Evolutionary conservation across 75 land plant species (phyloP), one percentile per base, ranked within the genome.

Genomic region (Isoetes taiwanensis): DNA sequence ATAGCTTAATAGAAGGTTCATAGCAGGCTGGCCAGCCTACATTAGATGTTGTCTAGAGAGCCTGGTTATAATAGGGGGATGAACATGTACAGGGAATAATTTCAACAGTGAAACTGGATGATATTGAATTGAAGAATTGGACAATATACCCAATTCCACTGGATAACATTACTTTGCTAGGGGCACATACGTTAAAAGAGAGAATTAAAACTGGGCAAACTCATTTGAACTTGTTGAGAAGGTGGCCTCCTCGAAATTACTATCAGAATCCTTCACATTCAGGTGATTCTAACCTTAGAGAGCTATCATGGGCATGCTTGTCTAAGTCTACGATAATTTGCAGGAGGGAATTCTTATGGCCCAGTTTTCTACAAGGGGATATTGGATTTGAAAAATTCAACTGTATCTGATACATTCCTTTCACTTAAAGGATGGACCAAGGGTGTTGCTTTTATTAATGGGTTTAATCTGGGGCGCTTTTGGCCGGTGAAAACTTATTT

Each of bases 371-470:
- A 78, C 65, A 30, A 41, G 41, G 97, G 82, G 20, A n/a, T n/a
- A n/a, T n/a, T n/a, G n/a, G 61, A 28, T 6, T 74, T 90, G 19
- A 29, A 16, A 6, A 61, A 78, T 33, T 43, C 61, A 0, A 24
- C 72, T 26, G 62, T 73, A 5, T 57, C 61, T 32, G 94, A 90
- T 52, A 83, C 97, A 55, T 86, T 64, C 60, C 32, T 90, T 33
- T 86, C 93, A 27, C 73, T 90, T 28, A 56, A 58, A 54, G 97
- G 97, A 0, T 90, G 91, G 97, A 77, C 60, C 35, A 90, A 90
- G 74, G 97, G 97, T 4, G 57, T 90, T 37, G 87, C 73, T 41
- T 80, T 90, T 31, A 63, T 90, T 25, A 90, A 90, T 39, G 75
- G 73, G 17, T 86, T 86, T 69, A 90, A 90, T 43, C 32, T 90